Base-by-base conservation (phyloP, 768 basidiomycete genomes). In the Naematelia aurantialba region DNA sequence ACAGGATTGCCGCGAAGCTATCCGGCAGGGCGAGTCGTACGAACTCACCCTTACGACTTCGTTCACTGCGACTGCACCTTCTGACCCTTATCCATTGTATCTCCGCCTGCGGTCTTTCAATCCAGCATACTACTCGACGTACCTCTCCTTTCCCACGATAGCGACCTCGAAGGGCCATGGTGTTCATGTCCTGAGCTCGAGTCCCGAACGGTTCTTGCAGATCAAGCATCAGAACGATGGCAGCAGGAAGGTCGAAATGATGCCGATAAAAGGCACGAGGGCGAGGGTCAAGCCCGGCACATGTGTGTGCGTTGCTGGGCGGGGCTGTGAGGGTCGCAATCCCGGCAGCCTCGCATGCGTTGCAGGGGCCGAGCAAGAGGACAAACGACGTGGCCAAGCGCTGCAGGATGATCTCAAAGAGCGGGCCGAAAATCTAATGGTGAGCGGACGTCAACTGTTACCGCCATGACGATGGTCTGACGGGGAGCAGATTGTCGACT, bases 391-490 rank as follows among this genome's bases (percentile, higher is more conserved):
- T 21, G 74, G 64, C n/a, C 58, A 68, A 42, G 69, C 67, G 21
- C 61, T 80, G 34, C 61, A 74, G 52, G 61, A 52, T 11, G 78
- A 80, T 74, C 80, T 79, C 45, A 98, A 98, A 75, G 93, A 98
- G 76, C 85, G 93, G 1, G 93, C 92, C 0, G 93, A 97, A 79
- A 98, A 98, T 73, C 78, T 98, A 57, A 97, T 98, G 93, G 78
- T 77, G 47, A 64, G 73, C 49, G 24, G 29, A 3, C 12, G 24
- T 14, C 56, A 45, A 2, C 34, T 19, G 13, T 13, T 3, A 3
- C 25, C 27, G 19, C 31, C 14, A 31, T 17, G 5, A n/a, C 14
- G 26, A 19, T 56, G 30, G 19, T 4, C 55, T 53, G 30, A 31
- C 29, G 12, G 1, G 14, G n/a, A n/a, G 12, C 55, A 79, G 78